Percentiles rank a stretch among this genome's conserved stretches.
Conservation (phyloP, 306 rosid genomes). For the Morella rubra region DNA sequence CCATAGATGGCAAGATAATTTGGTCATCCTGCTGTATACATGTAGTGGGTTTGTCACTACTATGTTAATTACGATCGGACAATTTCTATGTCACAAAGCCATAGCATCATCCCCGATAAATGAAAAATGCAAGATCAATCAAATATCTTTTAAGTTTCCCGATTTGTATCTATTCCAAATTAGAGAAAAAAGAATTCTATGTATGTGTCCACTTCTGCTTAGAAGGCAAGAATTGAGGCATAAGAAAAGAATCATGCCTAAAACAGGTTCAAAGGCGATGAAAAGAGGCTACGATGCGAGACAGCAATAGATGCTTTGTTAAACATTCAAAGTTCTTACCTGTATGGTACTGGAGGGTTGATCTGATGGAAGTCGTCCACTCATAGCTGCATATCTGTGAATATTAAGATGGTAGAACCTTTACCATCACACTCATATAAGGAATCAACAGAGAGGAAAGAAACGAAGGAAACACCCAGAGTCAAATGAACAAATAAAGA, state of each 20-base stretch:
- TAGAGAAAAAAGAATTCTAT: neutral
- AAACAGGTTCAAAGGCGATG: neutral
- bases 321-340: conserved; percentile 40
- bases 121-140: neutral
- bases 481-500: conserved; percentile 8
- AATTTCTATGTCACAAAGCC: neutral
- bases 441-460: conserved; percentile 21
- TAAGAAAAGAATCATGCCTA: neutral
- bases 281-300: neutral
- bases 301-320: neutral
- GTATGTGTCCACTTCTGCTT: neutral
- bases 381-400: conserved; percentile 77
- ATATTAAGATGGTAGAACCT: conserved; percentile 21
- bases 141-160: neutral
- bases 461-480: neutral
- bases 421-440: conserved; percentile 14
- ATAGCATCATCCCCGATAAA: neutral
- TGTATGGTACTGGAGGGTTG: conserved; percentile 15
- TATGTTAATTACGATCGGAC: neutral
- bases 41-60: no score
- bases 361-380: conserved; percentile 48
- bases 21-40: neutral
- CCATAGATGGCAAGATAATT: neutral
- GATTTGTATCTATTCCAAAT: neutral
- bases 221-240: neutral